These are phyloP conservation scores for Dictyostelium capitatum DNA, from an alignment of 78 protist genomes.

Conservation along the genomic window DNA sequence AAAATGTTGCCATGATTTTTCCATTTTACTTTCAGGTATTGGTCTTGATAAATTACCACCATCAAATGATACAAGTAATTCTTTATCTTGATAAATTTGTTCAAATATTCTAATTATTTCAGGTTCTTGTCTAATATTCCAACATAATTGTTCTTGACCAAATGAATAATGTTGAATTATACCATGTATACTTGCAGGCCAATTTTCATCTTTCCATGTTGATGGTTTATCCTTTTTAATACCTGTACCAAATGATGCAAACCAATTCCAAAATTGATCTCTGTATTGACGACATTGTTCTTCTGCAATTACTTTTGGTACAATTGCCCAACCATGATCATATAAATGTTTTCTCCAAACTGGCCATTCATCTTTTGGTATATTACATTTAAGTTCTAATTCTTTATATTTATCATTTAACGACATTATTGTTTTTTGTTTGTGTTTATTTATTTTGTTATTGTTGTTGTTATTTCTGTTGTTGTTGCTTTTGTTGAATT, in stretches of 20 bases:
- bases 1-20: conserved; percentile 45
- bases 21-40: no score
- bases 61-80: conserved; percentile 54
- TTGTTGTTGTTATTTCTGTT: no score
- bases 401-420: background rate
- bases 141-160: conserved; percentile 45
- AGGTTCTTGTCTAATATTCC: conserved; percentile 56
- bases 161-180: conserved; percentile 37
- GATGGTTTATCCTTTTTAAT: background rate
- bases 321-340: conserved; percentile 75
- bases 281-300: conserved; percentile 31
- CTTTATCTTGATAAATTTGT: conserved; percentile 20
- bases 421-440: background rate
- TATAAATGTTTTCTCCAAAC: conserved; percentile 53
- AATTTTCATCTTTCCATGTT: conserved; percentile 32
- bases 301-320: background rate
- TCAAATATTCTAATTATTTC: conserved; percentile 31
- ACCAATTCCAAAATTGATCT: conserved; percentile 50
- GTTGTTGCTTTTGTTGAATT: no score
- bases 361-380: conserved; percentile 53
- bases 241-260: conserved; percentile 17
- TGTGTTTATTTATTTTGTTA: no score
- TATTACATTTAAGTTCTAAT: conserved; percentile 28
- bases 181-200: conserved; percentile 35
- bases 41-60: conserved; percentile 67